phyloP scores from a whole-genome alignment of 1,284 basidiomycete genomes.

The Papiliotrema laurentii region DNA sequence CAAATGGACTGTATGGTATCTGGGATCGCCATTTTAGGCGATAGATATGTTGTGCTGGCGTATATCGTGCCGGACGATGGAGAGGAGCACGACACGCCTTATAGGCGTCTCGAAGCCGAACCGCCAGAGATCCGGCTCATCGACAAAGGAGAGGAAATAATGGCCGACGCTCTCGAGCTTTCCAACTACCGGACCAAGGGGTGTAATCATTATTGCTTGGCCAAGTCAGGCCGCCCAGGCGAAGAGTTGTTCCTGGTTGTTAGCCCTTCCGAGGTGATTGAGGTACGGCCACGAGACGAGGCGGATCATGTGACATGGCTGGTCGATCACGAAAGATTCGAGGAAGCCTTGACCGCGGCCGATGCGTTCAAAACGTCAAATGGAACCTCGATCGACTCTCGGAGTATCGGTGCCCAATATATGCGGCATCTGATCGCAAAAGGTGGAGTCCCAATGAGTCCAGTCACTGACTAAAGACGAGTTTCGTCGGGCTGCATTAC shows the following conservation, averaged over 20 bases:
- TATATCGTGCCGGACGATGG: slow-evolving; percentile 55
- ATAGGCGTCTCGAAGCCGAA: slow-evolving; percentile 74
- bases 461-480: neutral
- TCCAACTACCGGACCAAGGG: slow-evolving; percentile 75
- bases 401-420: slow-evolving; percentile 76
- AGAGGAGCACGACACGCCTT: slow-evolving; percentile 66
- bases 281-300: slow-evolving; percentile 79
- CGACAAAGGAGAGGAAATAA: slow-evolving; percentile 84
- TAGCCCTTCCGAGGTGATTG: slow-evolving; percentile 78
- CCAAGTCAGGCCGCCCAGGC: slow-evolving; percentile 40
- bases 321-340: slow-evolving; percentile 76
- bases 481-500: slow-evolving; percentile 65
- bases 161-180: slow-evolving; percentile 78
- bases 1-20: slow-evolving; percentile 94
- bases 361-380: slow-evolving; percentile 57
- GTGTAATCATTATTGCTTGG: slow-evolving; percentile 86
- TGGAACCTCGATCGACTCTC: slow-evolving; percentile 56
- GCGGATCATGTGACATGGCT: slow-evolving; percentile 92
- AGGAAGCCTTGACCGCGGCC: slow-evolving; percentile 81
- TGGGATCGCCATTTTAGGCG: slow-evolving; percentile 71
- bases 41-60: slow-evolving; percentile 77
- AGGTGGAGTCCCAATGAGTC: slow-evolving; percentile 53
- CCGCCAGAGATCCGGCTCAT: slow-evolving; percentile 91
- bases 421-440: slow-evolving; percentile 72
- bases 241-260: slow-evolving; percentile 64